Conservation (phyloP, 75 land plant genomes). For the Picea glauca region DNA sequence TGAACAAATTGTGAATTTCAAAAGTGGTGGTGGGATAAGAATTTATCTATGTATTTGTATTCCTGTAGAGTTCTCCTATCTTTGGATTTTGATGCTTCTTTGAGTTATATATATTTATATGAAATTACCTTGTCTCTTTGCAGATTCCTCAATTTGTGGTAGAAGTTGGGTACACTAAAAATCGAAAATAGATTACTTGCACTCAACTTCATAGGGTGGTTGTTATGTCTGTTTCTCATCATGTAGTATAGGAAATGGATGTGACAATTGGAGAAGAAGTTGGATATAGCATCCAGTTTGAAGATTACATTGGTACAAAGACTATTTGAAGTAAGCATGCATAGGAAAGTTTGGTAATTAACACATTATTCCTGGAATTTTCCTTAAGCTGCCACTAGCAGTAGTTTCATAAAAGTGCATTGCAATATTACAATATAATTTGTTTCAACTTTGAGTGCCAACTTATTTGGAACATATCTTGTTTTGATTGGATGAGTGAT, state of each 20-base stretch:
- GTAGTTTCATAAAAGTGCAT: too few species aligned
- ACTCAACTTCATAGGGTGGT: slow-evolving; percentile 50
- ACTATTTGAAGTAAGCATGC: too few species aligned
- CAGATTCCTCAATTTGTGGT: slow-evolving; percentile 53
- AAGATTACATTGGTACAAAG: neutral
- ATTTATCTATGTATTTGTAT: neutral
- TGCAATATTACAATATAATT: too few species aligned
- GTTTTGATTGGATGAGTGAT: too few species aligned
- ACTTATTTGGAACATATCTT: too few species aligned
- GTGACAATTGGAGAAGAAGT: slow-evolving; percentile 52
- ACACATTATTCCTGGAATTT: too few species aligned
- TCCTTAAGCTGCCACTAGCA: too few species aligned
- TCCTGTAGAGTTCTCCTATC: neutral
- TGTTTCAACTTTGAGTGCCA: too few species aligned
- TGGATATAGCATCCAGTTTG: slow-evolving; percentile 43
- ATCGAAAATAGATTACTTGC: slow-evolving; percentile 39
- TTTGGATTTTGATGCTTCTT: too few species aligned
- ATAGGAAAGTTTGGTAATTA: too few species aligned
- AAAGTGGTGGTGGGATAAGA: neutral
- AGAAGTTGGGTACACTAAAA: slow-evolving; percentile 37
- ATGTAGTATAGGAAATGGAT: slow-evolving; percentile 48
- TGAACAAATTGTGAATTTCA: neutral
- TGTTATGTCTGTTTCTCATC: slow-evolving; percentile 48
- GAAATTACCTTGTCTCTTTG: neutral
- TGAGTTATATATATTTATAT: too few species aligned